Percentiles rank a stretch among this genome's conserved stretches.
These are phyloP conservation scores for Zychaea mexicana DNA, from an alignment of 371 early-diverging fungal species.

Conservation along the genomic window DNA sequence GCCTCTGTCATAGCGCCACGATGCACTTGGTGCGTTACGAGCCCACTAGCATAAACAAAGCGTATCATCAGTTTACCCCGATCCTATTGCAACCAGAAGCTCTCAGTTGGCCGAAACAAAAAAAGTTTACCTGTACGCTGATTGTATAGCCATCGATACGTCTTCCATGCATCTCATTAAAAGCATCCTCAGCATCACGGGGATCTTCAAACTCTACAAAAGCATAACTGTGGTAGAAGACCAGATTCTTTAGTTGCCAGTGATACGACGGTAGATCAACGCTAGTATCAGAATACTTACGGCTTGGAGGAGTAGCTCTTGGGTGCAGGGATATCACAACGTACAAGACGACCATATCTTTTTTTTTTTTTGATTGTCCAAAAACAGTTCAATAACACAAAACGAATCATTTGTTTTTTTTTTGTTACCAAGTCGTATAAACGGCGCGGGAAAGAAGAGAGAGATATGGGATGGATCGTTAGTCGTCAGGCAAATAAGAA, in stretches of 20 bases:
- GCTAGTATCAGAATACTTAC: too few species aligned
- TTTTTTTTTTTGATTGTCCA: neutral
- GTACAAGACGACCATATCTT: conserved; percentile 81
- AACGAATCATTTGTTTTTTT: too few species aligned
- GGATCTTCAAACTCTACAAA: conserved; percentile 92
- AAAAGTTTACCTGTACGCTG: conserved; percentile 68
- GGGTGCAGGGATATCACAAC: conserved; percentile 87
- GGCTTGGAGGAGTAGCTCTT: conserved; percentile 61
- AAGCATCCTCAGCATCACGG: conserved; percentile 89
- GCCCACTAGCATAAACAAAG: conserved; percentile 23
- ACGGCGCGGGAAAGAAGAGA: too few species aligned
- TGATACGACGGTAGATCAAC: too few species aligned
- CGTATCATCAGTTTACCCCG: too few species aligned
- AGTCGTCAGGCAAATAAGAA: too few species aligned
- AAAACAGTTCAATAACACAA: too few species aligned
- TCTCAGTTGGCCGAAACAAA: neutral
- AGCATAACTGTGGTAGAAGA: conserved; percentile 76
- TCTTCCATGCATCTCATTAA: conserved; percentile 85
- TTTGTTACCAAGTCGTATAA: too few species aligned
- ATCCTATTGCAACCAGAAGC: too few species aligned
- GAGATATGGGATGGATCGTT: too few species aligned
- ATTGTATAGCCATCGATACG: conserved; percentile 80
- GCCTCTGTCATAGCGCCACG: conserved; percentile 75
- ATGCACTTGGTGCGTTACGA: conserved; percentile 26
- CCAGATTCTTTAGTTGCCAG: too few species aligned